Evolutionary conservation across 2,329 filamentous ascomycete species (phyloP), one percentile per base, ranked within the genome.

Genomic region (Phaeoacremonium minimum): DNA sequence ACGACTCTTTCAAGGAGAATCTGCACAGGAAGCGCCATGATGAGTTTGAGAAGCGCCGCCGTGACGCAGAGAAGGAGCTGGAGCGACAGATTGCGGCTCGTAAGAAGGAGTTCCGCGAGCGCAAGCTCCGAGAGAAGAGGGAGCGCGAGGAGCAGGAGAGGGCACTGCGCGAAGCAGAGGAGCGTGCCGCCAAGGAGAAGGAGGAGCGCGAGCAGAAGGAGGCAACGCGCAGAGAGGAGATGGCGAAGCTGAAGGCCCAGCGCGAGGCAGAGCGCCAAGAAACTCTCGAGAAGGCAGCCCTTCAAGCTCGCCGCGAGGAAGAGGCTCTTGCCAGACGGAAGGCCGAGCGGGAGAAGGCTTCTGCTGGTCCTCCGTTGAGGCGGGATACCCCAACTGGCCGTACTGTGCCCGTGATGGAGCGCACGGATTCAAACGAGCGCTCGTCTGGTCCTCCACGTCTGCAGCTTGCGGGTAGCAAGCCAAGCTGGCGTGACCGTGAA

Each of bases 21-120:
- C 80, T 98, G 36, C 86, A 87, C 44, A 84, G 93, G 62, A 84
- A 88, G 56, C 87, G 91, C 51, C 87, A 88, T 56, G 86, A 95
- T 51, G 89, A 97, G 64, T 98, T 97, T 50, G 93, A 97, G 75
- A 91, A 86, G 71, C 86, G 90, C 46, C 87, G 87, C 57, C 89
- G 85, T 61, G 83, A 87, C 54, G 93, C 93, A 19, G 89, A 97
- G 72, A 82, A 85, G 46, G 93, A 98, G 59, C 77, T 97, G 40
- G 87, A 97, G 71, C 85, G 85, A 64, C 88, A 94, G 69, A 95
- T 96, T 64, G 78, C 83, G 28, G 77, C 81, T 47, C 87, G 93
- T 54, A 83, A 89, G 66, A 91, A 88, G 75, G 89, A 96, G 61
- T 80, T 86, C 55, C 83, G 86, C 51, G 91, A 96, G 57, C 80